Base-by-base conservation (phyloP, 352 stramenopile genomes). In the Globisporangium iwayamae region DNA sequence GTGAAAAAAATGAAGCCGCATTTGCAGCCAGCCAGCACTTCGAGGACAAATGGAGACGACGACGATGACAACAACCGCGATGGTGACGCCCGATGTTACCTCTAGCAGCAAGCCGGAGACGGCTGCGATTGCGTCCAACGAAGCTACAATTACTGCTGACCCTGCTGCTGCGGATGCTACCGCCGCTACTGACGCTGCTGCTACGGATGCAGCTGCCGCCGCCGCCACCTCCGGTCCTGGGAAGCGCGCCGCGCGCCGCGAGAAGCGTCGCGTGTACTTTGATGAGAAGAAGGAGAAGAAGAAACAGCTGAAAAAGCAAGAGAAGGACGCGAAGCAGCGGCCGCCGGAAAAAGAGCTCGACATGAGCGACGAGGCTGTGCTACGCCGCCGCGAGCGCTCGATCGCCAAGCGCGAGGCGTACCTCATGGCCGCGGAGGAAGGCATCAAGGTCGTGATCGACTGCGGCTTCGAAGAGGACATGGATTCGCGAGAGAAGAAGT, bases 381-480 rank as follows among this genome's bases (percentile, higher is more conserved):
- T 83, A 41, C 72, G 76, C 11, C 82, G 85, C 52, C 81, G 72
- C 22, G 71, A 96, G 56, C 78, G 77, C 43, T 57, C 66, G 22
- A 79, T 83, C 36, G 85, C 67, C 56, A 97, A 93, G 72, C 84
- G 77, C 7, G 87, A 90, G 64, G 56, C 68, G 16, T 93, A 82
- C 62, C 71, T 93, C 32, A 91, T 96, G 72, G 85, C 82, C 58
- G 85, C 85, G 5, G 94, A 96, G 58, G 81, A 95, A 73, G 85
- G 85, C 22, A 56, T 81, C 16, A 83, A 80, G 45, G 78, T 97
- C 10, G 85, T 97, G n/a, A 90, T 98, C 48, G 96, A 99, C 72
- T 98, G 94, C 62, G 87, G 82, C 16, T 98, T 98, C 73, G 93
- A 98, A 66, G 70, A 97, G 25, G 64, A 90, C n/a, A 98, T 98